Evolutionary conservation across 768 basidiomycete genomes (phyloP).

Genomic region (Hygrophoropsis aurantiaca): DNA sequence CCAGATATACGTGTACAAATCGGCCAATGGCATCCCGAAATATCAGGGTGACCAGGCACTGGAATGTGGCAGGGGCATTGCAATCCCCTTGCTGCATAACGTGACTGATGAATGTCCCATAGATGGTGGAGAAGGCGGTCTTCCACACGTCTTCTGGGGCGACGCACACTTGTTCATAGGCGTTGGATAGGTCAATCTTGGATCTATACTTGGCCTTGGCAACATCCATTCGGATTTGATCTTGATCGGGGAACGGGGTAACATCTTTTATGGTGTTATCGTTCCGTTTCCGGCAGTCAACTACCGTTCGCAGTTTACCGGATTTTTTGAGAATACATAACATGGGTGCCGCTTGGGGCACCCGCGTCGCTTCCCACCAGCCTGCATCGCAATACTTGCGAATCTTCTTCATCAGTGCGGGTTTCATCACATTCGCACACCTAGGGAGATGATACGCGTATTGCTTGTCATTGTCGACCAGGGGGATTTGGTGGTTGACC

Average conservation of each 20-base stretch:
- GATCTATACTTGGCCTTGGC: background rate
- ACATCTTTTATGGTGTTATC: conserved; percentile 17
- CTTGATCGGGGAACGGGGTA: conserved; percentile 14
- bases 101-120: conserved; percentile 37
- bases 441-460: background rate
- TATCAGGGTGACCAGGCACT: conserved; percentile 41
- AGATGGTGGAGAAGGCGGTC: conserved; percentile 34
- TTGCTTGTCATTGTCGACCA: conserved; percentile 3
- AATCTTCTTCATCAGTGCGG: background rate
- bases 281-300: conserved; percentile 12
- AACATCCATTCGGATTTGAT: conserved; percentile 8
- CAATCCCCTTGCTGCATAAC: conserved; percentile 44
- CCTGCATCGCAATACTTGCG: background rate
- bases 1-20: conserved; percentile 44
- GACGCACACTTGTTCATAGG: conserved; percentile 19
- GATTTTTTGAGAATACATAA: conserved; percentile 1
- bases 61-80: conserved; percentile 48
- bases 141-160: conserved; percentile 12
- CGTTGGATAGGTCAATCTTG: conserved; percentile 15
- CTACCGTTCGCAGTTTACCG: background rate
- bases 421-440: background rate
- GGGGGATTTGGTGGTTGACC: background rate
- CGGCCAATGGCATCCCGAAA: conserved; percentile 36
- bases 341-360: conserved; percentile 5
- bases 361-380: background rate